Evolutionary conservation across 345 rosid genomes (phyloP).

Genomic region (Erysimum cheiranthoides): DNA sequence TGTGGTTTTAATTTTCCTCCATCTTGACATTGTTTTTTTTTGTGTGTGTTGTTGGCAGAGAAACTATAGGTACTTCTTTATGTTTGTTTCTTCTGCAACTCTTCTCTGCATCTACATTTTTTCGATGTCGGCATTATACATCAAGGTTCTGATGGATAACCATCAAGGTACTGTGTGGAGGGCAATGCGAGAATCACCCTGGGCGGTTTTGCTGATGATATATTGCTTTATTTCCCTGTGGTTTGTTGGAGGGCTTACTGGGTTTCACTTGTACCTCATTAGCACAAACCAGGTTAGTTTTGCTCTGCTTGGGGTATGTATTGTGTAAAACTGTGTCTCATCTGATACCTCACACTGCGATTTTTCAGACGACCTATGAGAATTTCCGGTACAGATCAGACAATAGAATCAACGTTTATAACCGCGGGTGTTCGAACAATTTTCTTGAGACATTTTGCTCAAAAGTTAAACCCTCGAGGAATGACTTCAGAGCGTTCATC

Average conservation of each 20-base stretch:
- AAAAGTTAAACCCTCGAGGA: conserved; percentile 72
- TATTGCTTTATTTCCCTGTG: conserved; percentile 87
- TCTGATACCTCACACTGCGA: conserved; percentile 1
- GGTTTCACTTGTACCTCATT: conserved; percentile 90
- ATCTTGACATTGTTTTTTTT: background rate
- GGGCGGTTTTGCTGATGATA: conserved; percentile 77
- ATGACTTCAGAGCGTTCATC: conserved; percentile 69
- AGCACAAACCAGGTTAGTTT: conserved; percentile 85
- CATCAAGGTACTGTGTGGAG: conserved; percentile 73
- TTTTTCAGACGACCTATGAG: conserved; percentile 89
- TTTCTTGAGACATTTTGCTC: conserved; percentile 82
- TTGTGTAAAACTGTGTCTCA: background rate
- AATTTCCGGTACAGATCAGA: conserved; percentile 88
- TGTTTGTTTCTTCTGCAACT: conserved; percentile 89
- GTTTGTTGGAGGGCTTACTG: conserved; percentile 98
- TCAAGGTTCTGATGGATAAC: conserved; percentile 81
- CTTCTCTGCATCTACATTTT: conserved; percentile 93
- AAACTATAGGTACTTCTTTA: conserved; percentile 94
- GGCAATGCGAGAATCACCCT: conserved; percentile 91
- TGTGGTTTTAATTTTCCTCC: background rate
- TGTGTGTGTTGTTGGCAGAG: conserved; percentile 68
- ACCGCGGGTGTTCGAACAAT: conserved; percentile 66
- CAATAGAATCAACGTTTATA: conserved; percentile 64
- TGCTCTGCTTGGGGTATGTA: background rate
- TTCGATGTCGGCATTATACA: conserved; percentile 79